These are phyloP conservation scores for Aureobasidium sp. DNA, from an alignment of 2,329 filamentous ascomycete species.

Conservation along the genomic window DNA sequence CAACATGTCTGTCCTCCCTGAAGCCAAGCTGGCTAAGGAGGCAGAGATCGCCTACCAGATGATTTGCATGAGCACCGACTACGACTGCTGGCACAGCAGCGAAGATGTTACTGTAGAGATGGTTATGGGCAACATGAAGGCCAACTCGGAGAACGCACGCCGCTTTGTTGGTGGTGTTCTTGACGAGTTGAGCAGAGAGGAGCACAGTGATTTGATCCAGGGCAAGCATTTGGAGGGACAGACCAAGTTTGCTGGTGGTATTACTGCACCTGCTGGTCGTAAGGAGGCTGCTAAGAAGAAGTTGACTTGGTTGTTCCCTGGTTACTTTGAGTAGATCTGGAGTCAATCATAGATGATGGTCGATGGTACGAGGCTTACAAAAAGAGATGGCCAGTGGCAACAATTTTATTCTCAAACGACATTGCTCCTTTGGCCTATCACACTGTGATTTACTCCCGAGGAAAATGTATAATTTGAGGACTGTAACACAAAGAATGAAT, in stretches of 20 bases:
- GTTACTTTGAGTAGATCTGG: conserved; percentile 57
- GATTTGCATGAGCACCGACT: conserved; percentile 99
- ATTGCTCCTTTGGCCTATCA: no score
- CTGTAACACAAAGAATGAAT: background rate
- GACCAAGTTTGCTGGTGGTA: conserved; percentile 69
- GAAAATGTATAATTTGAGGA: no score
- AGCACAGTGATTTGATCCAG: conserved; percentile 64
- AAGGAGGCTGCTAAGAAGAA: conserved; percentile 67
- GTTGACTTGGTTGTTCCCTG: conserved; percentile 80
- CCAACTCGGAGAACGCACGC: conserved; percentile 82
- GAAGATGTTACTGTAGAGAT: conserved; percentile 87
- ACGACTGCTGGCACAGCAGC: conserved; percentile 90
- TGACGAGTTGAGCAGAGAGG: conserved; percentile 71
- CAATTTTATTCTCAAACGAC: no score
- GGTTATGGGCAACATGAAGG: conserved; percentile 94
- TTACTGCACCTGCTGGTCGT: conserved; percentile 71
- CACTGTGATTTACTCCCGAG: no score
- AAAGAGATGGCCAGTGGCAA: no score
- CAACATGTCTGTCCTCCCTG: conserved; percentile 95
- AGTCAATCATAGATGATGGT: background rate
- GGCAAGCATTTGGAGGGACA: conserved; percentile 75
- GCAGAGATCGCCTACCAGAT: conserved; percentile 96
- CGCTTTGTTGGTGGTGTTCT: conserved; percentile 78
- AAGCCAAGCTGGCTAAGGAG: conserved; percentile 92
- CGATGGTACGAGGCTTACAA: no score